Conservation (phyloP, 2,329 filamentous ascomycete species). For the Neofusicoccum ribis region DNA sequence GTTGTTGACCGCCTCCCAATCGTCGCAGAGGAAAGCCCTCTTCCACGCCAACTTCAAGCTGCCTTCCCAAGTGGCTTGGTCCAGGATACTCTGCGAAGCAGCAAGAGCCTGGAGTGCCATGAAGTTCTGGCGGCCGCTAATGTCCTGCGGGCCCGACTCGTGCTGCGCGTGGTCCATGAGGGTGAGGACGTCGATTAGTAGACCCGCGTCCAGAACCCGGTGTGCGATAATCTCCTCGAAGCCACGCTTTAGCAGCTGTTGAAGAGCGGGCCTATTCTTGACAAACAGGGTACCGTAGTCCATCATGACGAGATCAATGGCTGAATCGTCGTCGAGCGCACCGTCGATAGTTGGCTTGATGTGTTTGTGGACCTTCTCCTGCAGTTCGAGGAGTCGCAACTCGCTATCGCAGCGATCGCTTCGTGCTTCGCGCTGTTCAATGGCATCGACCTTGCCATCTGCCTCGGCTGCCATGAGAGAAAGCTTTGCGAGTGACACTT, state of each 20-base stretch:
- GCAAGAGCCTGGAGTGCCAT: conserved; percentile 65
- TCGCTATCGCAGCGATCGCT: conserved; percentile 58
- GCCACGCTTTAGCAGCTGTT: conserved; percentile 68
- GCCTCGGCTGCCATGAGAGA: conserved; percentile 61
- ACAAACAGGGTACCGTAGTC: conserved; percentile 49
- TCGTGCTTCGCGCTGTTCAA: conserved; percentile 46
- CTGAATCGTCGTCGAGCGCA: conserved; percentile 78
- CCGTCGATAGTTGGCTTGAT: conserved; percentile 66
- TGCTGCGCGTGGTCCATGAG: conserved; percentile 62
- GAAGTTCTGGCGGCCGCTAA: conserved; percentile 39
- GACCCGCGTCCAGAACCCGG: conserved; percentile 61
- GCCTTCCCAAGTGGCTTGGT: conserved; percentile 47
- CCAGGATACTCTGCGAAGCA: conserved; percentile 52
- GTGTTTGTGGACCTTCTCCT: conserved; percentile 73
- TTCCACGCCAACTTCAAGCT: conserved; percentile 76
- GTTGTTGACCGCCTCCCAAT: conserved; percentile 80
- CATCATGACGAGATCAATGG: conserved; percentile 73
- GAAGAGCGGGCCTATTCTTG: conserved; percentile 63
- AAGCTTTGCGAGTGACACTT: conserved; percentile 89
- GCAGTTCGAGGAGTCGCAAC: conserved; percentile 72
- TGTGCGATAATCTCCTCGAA: conserved; percentile 71
- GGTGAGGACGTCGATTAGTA: conserved; percentile 75
- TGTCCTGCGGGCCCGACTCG: conserved; percentile 47
- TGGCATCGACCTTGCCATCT: conserved; percentile 25
- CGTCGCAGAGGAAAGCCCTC: conserved; percentile 76